A percentile compares a stretch with the other conserved stretches of the same genome.
phyloP scores from a whole-genome alignment of 108 stramenopile genomes.

The Cyclotella atomus region DNA sequence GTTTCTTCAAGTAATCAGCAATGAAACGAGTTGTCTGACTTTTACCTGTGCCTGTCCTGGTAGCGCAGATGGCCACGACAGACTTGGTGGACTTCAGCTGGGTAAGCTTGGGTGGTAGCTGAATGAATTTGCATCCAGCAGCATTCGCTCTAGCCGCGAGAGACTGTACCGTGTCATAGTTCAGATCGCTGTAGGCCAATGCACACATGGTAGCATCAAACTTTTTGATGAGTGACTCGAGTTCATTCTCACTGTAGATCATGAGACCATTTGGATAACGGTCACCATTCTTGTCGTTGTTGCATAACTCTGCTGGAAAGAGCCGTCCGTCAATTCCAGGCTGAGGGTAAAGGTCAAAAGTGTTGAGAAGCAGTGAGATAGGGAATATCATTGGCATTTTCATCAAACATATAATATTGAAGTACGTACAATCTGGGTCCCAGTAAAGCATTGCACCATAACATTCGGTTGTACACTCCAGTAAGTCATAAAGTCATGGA shows the following conservation, averaged over 20 bases:
- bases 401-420: not conserved
- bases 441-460: conserved; percentile 40
- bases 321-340: conserved; percentile 50
- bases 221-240: conserved; percentile 48
- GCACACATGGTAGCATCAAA: conserved; percentile 49
- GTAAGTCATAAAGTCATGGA: conserved; percentile 50
- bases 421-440: conserved; percentile 31
- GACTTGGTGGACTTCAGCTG: conserved; percentile 48
- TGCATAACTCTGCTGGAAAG: conserved; percentile 52
- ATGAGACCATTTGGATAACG: conserved; percentile 51
- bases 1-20: conserved; percentile 47
- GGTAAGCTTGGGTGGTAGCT: conserved; percentile 51
- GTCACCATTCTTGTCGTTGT: conserved; percentile 55
- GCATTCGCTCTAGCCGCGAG: conserved; percentile 54
- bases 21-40: conserved; percentile 51
- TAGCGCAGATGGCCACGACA: conserved; percentile 54
- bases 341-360: not conserved
- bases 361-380: not conserved
- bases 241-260: conserved; percentile 48
- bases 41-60: conserved; percentile 51
- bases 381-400: not conserved
- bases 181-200: conserved; percentile 42
- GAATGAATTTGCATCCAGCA: conserved; percentile 55
- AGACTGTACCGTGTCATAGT: conserved; percentile 50
- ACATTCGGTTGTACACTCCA: conserved; percentile 46